A percentile compares a stretch with the other conserved stretches of the same genome.
phyloP scores from a whole-genome alignment of 1,284 basidiomycete species.

The Entoloma clypeatum region DNA sequence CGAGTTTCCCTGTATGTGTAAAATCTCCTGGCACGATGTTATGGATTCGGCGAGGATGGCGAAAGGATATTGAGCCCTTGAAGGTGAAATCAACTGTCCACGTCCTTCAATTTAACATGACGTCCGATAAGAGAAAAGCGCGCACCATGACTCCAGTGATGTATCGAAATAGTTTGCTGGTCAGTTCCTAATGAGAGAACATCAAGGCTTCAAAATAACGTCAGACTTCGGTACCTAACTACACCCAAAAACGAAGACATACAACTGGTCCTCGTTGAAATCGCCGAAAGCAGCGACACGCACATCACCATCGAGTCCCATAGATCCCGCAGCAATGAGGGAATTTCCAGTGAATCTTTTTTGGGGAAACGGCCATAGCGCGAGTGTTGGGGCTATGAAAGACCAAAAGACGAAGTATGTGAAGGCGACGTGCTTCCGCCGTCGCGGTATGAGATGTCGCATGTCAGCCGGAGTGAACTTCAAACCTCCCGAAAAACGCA shows the following conservation, averaged over 20 bases:
- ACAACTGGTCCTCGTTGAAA: conserved; percentile 95
- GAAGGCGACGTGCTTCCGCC: background rate
- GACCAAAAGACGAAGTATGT: conserved; percentile 3
- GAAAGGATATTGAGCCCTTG: conserved; percentile 49
- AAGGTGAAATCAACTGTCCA: conserved; percentile 59
- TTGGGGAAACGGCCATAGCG: conserved; percentile 78
- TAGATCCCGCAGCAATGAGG: conserved; percentile 74
- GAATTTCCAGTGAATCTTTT: conserved; percentile 87
- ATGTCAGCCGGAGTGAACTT: too few species aligned
- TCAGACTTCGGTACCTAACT: conserved; percentile 9
- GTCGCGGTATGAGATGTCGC: too few species aligned
- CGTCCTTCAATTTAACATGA: conserved; percentile 3
- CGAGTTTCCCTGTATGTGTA: conserved; percentile 87
- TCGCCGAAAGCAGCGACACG: conserved; percentile 89
- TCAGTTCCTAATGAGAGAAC: conserved; percentile 72
- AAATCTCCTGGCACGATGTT: conserved; percentile 94
- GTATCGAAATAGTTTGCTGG: conserved; percentile 70
- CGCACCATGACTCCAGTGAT: conserved; percentile 84
- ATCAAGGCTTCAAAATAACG: conserved; percentile 59
- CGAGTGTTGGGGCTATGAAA: conserved; percentile 22
- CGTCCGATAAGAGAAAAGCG: too few species aligned
- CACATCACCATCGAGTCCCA: conserved; percentile 73
- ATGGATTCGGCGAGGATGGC: conserved; percentile 51
- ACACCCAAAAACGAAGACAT: conserved; percentile 31
- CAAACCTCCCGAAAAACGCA: too few species aligned